Base-by-base conservation (phyloP, 805 yeast genomes). In the Candida chilensis region DNA sequence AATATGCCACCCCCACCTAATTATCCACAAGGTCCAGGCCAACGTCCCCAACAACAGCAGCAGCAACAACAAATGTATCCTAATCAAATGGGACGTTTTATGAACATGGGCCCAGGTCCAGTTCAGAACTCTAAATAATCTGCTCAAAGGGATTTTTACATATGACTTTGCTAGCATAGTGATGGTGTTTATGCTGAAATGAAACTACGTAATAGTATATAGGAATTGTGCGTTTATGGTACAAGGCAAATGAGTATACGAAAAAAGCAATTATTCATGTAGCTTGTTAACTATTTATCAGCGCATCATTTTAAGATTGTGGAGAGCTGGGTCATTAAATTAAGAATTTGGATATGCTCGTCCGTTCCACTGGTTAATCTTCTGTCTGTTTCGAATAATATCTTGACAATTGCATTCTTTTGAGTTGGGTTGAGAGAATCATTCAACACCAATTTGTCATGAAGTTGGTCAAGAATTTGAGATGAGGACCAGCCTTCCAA, bases 331-430 rank as follows among this genome's bases (percentile, higher is more conserved):
- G 70, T 45, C 18, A 74, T 43, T 40, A 86, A 61, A 42, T 83
- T 81, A 40, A 90, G 64, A 15, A 92, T 45, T 43, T 84, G 95
- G 17, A 90, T 58, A 35, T 82, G 85, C 50, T 90, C 98, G 44
- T 87, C 94, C 4, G 95, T 74, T 11, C 98, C 98, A 46, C 77
- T 85, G 32, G 77, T 69, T 32, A 90, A 60, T 31, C 77, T 69
- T 29, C 73, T 69, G 50, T 90, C 97, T 0, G 85, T 67, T 26
- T 76, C 80, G 42, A 87, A 85, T 16, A 92, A 52, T 5, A 74
- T 54, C 45, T 64, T 54, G 0, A 95, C 70, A 8, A 86, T 69
- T 27, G 54, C 44, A 46, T 76, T 82, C 48, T 90, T 92, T 36
- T 74, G 74, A 1, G 44, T 39, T 1, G 78, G 60, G 4, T 60